Evolutionary conservation across 108 stramenopile species (phyloP).

Genomic region (Conticribra guillardii): DNA sequence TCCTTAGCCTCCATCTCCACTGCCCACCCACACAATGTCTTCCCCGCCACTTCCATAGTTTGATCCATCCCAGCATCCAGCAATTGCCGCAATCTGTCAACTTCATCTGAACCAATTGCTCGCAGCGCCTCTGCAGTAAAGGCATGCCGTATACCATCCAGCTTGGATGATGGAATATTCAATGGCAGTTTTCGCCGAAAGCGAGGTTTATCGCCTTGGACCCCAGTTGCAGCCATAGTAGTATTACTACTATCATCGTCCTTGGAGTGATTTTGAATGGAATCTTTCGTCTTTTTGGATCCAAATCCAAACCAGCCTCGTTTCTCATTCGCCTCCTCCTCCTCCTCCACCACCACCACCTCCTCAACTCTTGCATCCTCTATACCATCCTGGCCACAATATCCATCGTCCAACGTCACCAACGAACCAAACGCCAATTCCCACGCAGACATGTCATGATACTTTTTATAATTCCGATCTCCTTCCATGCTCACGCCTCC

Average conservation of each 20-base stretch:
- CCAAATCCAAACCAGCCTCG: slow-evolving; percentile 51
- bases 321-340: slow-evolving; percentile 17
- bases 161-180: slow-evolving; percentile 69
- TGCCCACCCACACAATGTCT: slow-evolving; percentile 72
- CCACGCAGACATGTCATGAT: slow-evolving; percentile 75
- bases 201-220: not conserved
- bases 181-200: slow-evolving; percentile 43
- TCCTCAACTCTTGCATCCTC: too few species aligned
- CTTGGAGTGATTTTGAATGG: slow-evolving; percentile 2
- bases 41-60: slow-evolving; percentile 56
- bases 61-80: slow-evolving; percentile 74
- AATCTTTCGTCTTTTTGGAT: not conserved
- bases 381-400: too few species aligned
- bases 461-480: slow-evolving; percentile 56
- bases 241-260: not conserved
- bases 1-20: slow-evolving; percentile 68
- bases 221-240: not conserved
- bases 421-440: slow-evolving; percentile 79
- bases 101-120: slow-evolving; percentile 84
- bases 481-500: too few species aligned
- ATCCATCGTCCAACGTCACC: slow-evolving; percentile 9
- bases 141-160: slow-evolving; percentile 80
- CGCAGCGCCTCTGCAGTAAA: slow-evolving; percentile 87
- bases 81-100: slow-evolving; percentile 66
- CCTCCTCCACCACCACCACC: too few species aligned